Base-by-base conservation (phyloP, 1,284 basidiomycete genomes). In the Moesziomyces sp. region DNA sequence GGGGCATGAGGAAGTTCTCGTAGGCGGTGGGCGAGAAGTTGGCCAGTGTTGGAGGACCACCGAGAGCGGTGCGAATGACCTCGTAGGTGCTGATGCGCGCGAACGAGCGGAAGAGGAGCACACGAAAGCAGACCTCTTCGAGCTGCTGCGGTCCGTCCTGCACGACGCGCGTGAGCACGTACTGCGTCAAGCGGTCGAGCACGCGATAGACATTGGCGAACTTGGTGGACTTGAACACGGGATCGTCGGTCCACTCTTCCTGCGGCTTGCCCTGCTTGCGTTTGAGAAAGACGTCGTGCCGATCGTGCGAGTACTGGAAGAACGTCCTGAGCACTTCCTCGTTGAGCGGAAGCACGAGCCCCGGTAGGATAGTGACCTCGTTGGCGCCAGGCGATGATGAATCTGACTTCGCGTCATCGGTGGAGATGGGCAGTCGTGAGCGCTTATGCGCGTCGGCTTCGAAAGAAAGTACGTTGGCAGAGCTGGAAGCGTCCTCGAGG, bases 151-250 rank as follows among this genome's bases (percentile, higher is more conserved):
- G 84, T 7, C 90, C 90, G 70, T 88, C 88, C 74, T 89, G 87
- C 63, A 91, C 88, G 45, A 91, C 89, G 48, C 89, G 86, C 3
- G 84, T 74, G 28, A 91, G 85, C 51, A 91, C 84, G 59, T 87
- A 91, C 69, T 91, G 90, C 35, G 86, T 88, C 3, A 86, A 86
- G 38, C 87, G 87, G 80, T 91, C 90, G 24, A 89, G 85, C 2
- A 89, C 87, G 13, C 90, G 87, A 78, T 86, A 91, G 0, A 88
- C 86, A 71, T 90, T 90, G 84, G 89, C 90, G 69, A 90, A 90
- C 53, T 85, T 86, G 64, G 87, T 85, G 7, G 84, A 77, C 4
- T 78, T 83, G 21, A 91, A 84, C 30, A 89, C 86, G 2, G 78
- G 77, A 71, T 91, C 89, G 0, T 85, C 71, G 24, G 65, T 74